Conservation (phyloP, 345 rosid genomes). For the Euclidium syriacum region DNA sequence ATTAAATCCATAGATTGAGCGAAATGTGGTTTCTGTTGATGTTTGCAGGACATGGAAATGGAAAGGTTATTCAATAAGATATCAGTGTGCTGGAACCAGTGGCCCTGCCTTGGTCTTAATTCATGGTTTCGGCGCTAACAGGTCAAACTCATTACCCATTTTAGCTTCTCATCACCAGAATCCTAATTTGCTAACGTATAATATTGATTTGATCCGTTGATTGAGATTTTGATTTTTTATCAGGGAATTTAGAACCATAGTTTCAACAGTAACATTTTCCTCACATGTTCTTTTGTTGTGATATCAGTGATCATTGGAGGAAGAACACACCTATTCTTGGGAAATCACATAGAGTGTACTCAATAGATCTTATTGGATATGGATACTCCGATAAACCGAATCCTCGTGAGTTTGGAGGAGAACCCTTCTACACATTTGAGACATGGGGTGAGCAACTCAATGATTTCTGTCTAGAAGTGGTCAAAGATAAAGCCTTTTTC, state of each 20-base stretch:
- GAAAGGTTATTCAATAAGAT: conserved; percentile 83
- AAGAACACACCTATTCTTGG: conserved; percentile 79
- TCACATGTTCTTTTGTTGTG: not conserved
- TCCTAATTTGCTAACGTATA: conserved; percentile 33
- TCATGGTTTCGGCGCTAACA: conserved; percentile 98
- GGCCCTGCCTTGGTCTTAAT: conserved; percentile 85
- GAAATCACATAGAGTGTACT: conserved; percentile 59
- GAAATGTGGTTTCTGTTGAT: not conserved
- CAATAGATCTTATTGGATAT: conserved; percentile 88
- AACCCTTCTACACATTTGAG: conserved; percentile 76
- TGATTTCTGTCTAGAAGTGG: conserved; percentile 60
- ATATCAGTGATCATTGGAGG: conserved; percentile 78
- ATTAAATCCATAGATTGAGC: not conserved
- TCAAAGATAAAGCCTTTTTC: conserved; percentile 77
- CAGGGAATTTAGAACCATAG: not conserved
- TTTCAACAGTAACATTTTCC: not conserved
- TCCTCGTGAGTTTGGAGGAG: conserved; percentile 54
- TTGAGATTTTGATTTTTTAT: not conserved
- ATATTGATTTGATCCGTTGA: no score
- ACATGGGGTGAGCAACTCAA: conserved; percentile 83
- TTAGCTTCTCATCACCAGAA: conserved; percentile 53
- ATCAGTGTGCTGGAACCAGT: conserved; percentile 58
- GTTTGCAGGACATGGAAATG: conserved; percentile 68
- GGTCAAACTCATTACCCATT: conserved; percentile 56
- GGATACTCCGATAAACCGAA: conserved; percentile 93